Conservation (phyloP, 345 rosid species). For the Gossypium turneri region DNA sequence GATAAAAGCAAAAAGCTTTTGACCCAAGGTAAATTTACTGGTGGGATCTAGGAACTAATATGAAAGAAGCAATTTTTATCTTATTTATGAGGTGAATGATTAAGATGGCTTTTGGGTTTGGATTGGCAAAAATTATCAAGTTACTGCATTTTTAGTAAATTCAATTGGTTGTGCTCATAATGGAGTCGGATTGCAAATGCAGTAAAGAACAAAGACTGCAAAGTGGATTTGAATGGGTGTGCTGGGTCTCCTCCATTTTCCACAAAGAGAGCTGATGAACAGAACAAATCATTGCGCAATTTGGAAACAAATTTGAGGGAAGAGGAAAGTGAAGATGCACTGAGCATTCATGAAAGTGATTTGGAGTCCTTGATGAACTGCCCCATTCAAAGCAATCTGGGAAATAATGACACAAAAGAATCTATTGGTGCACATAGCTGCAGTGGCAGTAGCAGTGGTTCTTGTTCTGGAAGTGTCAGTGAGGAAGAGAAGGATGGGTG, state of each 20-base stretch:
- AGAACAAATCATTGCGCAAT: conserved; percentile 7
- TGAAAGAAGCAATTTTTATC: background rate
- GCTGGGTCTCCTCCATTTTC: conserved; percentile 13
- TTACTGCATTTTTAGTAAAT: conserved; percentile 1
- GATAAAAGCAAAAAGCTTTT: background rate
- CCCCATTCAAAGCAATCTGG: conserved; percentile 27
- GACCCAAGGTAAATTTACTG: background rate
- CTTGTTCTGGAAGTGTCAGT: conserved; percentile 20
- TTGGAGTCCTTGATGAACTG: conserved; percentile 15
- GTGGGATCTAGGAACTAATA: background rate
- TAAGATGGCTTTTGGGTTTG: background rate
- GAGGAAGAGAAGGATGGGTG: conserved; percentile 42
- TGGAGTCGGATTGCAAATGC: conserved; percentile 21
- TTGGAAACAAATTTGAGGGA: conserved; percentile 6
- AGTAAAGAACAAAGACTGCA: conserved; percentile 24
- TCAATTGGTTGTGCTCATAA: background rate
- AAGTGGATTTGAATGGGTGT: conserved; percentile 13
- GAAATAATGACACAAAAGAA: conserved; percentile 24
- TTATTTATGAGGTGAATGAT: background rate
- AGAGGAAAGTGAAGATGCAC: conserved; percentile 15
- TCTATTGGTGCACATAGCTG: conserved; percentile 12
- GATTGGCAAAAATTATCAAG: background rate
- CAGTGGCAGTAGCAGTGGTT: conserved; percentile 19
- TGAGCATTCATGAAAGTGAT: conserved; percentile 16
- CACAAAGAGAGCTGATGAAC: background rate